Percentiles rank a stretch among this genome's conserved stretches.
phyloP scores from a whole-genome alignment of 78 protist genomes.

The Cyanophora paradoxa region DNA sequence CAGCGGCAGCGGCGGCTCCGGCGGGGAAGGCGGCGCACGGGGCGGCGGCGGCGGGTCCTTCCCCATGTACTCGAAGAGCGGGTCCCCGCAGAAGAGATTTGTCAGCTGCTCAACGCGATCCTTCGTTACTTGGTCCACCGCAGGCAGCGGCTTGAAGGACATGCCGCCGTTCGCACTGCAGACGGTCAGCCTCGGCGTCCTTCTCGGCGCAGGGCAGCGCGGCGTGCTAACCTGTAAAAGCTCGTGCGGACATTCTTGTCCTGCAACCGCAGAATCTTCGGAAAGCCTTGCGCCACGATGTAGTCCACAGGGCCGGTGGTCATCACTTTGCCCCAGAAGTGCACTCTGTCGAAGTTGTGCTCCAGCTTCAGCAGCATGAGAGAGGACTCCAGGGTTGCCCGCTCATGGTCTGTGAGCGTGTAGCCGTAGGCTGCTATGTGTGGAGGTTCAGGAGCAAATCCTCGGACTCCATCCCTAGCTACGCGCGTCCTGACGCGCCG shows the following conservation, averaged over 20 bases:
- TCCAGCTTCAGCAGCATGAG: not conserved
- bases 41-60: no score
- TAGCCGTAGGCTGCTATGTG: not conserved
- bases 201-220: not conserved
- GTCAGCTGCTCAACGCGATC: not conserved
- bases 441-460: not conserved
- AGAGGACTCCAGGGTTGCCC: not conserved
- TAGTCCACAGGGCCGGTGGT: not conserved
- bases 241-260: not conserved
- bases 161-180: no score
- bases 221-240: not conserved
- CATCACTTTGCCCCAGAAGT: constrained; percentile 1
- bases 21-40: no score
- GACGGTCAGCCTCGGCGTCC: no score
- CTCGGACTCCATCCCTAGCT: not conserved
- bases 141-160: no score
- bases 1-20: no score
- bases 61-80: no score
- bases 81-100: no score
- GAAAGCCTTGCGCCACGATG: not conserved
- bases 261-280: no score
- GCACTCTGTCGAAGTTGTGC: not conserved
- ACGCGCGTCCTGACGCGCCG: no score
- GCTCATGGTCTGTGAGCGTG: not conserved
- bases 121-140: not conserved